phyloP scores from a whole-genome alignment of 495 filamentous ascomycete species.

The Umbilicaria muhlenbergii region DNA sequence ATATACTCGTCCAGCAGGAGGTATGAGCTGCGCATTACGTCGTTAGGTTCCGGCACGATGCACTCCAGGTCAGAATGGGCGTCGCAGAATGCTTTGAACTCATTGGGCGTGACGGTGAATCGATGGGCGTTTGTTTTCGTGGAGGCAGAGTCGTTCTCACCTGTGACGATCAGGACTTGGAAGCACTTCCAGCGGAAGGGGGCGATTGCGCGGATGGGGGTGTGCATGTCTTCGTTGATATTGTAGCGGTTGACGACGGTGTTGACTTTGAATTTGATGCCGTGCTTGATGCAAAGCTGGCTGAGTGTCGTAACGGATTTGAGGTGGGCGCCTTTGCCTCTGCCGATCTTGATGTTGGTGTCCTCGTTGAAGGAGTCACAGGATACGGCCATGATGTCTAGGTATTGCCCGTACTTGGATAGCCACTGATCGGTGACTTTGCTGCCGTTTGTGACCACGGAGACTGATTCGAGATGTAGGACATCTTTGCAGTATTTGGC shows the following conservation, averaged over 20 bases:
- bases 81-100: slow-evolving; percentile 32
- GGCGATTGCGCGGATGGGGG: slow-evolving; percentile 20
- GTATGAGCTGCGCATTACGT: slow-evolving; percentile 35
- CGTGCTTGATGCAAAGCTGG: slow-evolving; percentile 27
- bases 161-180: slow-evolving; percentile 37
- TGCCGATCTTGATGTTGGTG: slow-evolving; percentile 36
- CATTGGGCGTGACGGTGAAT: slow-evolving; percentile 32
- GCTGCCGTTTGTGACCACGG: slow-evolving; percentile 39
- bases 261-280: slow-evolving; percentile 43
- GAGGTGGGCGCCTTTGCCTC: slow-evolving; percentile 31
- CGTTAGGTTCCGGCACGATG: slow-evolving; percentile 35
- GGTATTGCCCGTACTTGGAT: slow-evolving; percentile 20
- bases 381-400: slow-evolving; percentile 39
- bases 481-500: slow-evolving; percentile 34
- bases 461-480: slow-evolving; percentile 32
- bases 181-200: slow-evolving; percentile 47
- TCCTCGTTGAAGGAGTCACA: slow-evolving; percentile 41
- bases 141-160: slow-evolving; percentile 34
- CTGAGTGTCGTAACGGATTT: slow-evolving; percentile 24
- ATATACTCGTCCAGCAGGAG: slow-evolving; percentile 40
- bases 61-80: slow-evolving; percentile 25
- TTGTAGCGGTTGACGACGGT: slow-evolving; percentile 38
- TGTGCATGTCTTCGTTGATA: slow-evolving; percentile 38
- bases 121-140: slow-evolving; percentile 28
- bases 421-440: slow-evolving; percentile 30